Percentiles rank a stretch among this genome's conserved stretches.
Conservation (phyloP, 163 green algal genomes). For the Coccomyxa subellipsoidea region DNA sequence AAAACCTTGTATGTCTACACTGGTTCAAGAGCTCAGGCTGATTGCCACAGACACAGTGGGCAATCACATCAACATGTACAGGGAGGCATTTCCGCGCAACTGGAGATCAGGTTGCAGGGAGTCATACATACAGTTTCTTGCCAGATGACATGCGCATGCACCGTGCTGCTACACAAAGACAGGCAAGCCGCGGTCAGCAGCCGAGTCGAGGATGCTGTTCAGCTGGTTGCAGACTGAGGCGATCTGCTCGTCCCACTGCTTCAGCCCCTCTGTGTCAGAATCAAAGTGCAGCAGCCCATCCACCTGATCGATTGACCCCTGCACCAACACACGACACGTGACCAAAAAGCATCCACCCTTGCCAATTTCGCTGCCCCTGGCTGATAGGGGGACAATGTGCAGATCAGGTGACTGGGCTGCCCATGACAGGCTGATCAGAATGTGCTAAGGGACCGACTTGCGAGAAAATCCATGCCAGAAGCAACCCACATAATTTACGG, state of each 20-base stretch:
- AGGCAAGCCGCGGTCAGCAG: background rate
- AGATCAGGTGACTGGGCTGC: too few relatives aligned
- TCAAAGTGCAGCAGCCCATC: conserved; percentile 71
- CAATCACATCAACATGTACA: background rate
- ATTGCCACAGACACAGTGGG: too few relatives aligned
- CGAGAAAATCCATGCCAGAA: too few relatives aligned
- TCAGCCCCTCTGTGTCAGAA: conserved; percentile 50
- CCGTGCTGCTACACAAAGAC: background rate
- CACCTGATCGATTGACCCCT: conserved; percentile 80
- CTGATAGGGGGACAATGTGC: too few relatives aligned
- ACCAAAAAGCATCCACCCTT: too few relatives aligned
- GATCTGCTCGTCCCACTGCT: conserved; percentile 78
- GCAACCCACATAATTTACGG: too few relatives aligned
- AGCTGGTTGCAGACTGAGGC: conserved; percentile 41
- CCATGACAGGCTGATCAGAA: too few relatives aligned
- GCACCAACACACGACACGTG: background rate
- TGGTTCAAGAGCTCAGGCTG: too few relatives aligned
- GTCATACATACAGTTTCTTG: background rate
- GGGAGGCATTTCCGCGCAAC: background rate
- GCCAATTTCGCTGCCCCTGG: too few relatives aligned
- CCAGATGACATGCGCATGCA: background rate
- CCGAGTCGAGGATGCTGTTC: conserved; percentile 36
- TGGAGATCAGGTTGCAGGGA: background rate
- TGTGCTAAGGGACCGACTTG: too few relatives aligned
- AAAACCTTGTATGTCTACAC: too few relatives aligned